Evolutionary conservation across 192 early-diverging fungal genomes (phyloP), one percentile per base, ranked within the genome.

Genomic region (Podochytrium sp.): DNA sequence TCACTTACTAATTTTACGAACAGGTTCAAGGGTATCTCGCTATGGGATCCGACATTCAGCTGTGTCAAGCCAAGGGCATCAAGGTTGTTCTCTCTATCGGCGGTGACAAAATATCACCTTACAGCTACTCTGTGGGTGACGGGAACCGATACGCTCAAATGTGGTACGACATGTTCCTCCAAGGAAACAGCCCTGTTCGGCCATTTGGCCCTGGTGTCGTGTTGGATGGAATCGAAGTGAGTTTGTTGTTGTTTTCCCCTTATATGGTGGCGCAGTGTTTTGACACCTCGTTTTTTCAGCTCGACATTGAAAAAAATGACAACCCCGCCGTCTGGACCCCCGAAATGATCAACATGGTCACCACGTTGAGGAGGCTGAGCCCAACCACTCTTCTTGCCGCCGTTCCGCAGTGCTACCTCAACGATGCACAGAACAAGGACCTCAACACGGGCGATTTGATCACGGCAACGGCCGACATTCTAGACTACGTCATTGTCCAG

Each of bases 401-500:
- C 0, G 63, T 65, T 1, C 63, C 63, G 29, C 63, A 65, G 33
- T 65, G 63, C 33, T 42, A 30, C 63, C 41, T 65, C 6, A 61
- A 61, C 35, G 63, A 41, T 23, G 42, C 10, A 3, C 7, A 3
- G 3, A 30, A 69, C 38, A 50, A 42, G 23, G 47, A 65, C 41
- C n/a, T 34, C n/a, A 50, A 50, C 30, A n/a, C 37, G 14, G 40
- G 40, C 16, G 47, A 49, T 43, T 18, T 49, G 7, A 42, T 49
- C 4, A n/a, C 47, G 0, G 35, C 16, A 10, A 32, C 42, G 3
- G 29, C n/a, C 4, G 41, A 50, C 12, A 6, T 29, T 12, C 16
- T 65, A 18, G 33, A 65, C 41, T 65, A 65, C 30, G 47, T 65
- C 40, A 65, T 65, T 2, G 47, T 65, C 29, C 63, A 65, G 37